A percentile compares a stretch with the other conserved stretches of the same genome.
These are phyloP conservation scores for Zostera marina DNA, from an alignment of 116 monocot genomes.

Conservation along the genomic window DNA sequence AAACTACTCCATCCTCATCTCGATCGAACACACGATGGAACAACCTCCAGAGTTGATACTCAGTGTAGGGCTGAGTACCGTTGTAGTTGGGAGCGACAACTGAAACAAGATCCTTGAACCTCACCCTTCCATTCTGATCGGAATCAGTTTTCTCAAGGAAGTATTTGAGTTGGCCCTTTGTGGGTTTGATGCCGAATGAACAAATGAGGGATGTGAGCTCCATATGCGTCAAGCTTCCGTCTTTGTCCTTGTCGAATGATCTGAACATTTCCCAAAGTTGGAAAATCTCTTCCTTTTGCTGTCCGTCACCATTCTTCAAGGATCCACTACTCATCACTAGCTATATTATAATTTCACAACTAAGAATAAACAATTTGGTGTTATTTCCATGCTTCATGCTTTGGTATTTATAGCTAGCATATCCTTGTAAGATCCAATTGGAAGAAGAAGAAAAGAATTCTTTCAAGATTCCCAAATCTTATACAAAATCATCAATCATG, in stretches of 20 bases:
- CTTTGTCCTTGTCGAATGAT: conserved; percentile 86
- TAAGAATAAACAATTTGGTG: no score
- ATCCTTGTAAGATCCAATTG: no score
- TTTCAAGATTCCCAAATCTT: no score
- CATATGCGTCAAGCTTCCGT: conserved; percentile 79
- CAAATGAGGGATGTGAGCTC: conserved; percentile 86
- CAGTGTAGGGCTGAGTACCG: conserved; percentile 58
- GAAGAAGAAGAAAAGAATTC: no score
- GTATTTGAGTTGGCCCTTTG: conserved; percentile 50
- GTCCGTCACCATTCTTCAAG: no score
- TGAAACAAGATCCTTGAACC: conserved; percentile 77
- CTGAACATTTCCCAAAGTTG: conserved; percentile 77
- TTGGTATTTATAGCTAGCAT: no score
- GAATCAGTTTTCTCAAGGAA: conserved; percentile 66
- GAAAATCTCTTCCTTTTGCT: conserved; percentile 30
- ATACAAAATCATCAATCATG: no score
- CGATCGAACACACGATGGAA: conserved; percentile 71
- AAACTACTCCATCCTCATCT: conserved; percentile 76
- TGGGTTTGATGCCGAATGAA: conserved; percentile 62
- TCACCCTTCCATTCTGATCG: conserved; percentile 65
- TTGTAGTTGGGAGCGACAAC: conserved; percentile 45
- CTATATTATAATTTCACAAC: no score
- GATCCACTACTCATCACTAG: no score
- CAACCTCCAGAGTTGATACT: conserved; percentile 62
- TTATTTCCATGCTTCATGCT: no score